Conservation (phyloP, 257 asterid species). For the Ilex asprella region DNA sequence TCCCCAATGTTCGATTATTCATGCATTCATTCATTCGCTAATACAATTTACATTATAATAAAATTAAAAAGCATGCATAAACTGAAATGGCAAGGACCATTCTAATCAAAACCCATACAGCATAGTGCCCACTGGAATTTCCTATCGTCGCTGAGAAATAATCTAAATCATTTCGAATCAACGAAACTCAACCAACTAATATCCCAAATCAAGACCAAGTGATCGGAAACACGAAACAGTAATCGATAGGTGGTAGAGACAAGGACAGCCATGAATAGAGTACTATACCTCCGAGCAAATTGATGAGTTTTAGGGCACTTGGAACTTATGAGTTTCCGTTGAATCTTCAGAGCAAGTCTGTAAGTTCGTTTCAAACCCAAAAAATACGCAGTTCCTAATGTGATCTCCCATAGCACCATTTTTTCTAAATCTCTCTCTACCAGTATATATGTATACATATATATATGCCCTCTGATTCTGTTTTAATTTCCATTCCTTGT, state of each 20-base stretch:
- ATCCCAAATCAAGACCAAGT: not conserved
- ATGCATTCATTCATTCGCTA: too few species aligned
- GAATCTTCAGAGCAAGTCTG: constrained; percentile 63
- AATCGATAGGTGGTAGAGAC: not conserved
- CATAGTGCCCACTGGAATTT: too few species aligned
- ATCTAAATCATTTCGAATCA: too few species aligned
- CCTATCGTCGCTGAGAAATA: too few species aligned
- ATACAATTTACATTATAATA: too few species aligned
- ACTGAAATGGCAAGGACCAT: too few species aligned
- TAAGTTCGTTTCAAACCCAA: constrained; percentile 77
- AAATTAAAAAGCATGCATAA: too few species aligned
- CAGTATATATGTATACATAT: not conserved
- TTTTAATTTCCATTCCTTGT: constrained; percentile 22
- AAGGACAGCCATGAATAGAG: not conserved
- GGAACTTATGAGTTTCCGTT: constrained; percentile 61
- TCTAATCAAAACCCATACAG: too few species aligned
- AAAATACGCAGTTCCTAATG: constrained; percentile 84
- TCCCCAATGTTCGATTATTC: too few species aligned
- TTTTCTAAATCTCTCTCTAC: constrained; percentile 9
- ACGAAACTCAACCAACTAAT: too few species aligned
- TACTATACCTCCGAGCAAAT: constrained; percentile 50
- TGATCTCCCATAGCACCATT: constrained; percentile 94
- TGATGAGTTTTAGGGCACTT: constrained; percentile 51
- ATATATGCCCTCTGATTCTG: not conserved
- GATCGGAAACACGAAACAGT: too few species aligned